Base-by-base conservation (phyloP, 1,284 basidiomycete species). In the Moesziomyces antarcticus region DNA sequence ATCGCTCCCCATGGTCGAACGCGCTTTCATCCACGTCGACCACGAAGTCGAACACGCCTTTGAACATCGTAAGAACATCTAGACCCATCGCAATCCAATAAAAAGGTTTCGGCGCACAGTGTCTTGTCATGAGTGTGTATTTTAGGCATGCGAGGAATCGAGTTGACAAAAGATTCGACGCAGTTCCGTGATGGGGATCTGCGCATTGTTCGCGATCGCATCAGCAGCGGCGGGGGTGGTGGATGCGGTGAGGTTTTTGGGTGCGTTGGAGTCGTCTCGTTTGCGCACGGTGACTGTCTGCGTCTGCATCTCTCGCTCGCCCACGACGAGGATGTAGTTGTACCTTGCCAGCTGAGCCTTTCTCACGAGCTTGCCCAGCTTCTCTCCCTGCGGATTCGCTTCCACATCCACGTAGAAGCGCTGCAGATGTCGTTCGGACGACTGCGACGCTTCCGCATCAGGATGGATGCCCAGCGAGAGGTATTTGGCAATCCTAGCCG, bases 1-100 rank as follows among this genome's bases (percentile, higher is more conserved):
- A 84, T 89, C 90, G 21, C 86, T 99, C 43, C 94, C 94, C 0
- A 91, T 92, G 74, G 94, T 98, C 54, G 94, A 93, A 55, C 45
- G 79, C 33, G 68, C 80, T 13, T 75, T 81, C 40, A 73, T 81
- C 22, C 79, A 81, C 42, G 73, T 76, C 9, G 79, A 81, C 48
- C 77, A 75, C 47, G 79, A 81, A 68, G 58, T 69, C 33, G 67
- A 74, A 42, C 79, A 81, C 53, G 59, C 66, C 18, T 76, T 76
- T 22, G 79, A 81, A 24, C 78, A 80, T 45, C 52, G 68, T 3
- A 76, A 77, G 61, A 61, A 43, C 45, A 58, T 73, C 7, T 74
- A 64, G 35, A 47, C 11, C n/a, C n/a, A 20, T 20, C 14, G 33
- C 41, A 22, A 5, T 18, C 16, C 11, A 6, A 8, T 25, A 27